Evolutionary conservation across 371 early-diverging fungal species (phyloP), one percentile per base, ranked within the genome.

Genomic region (Rhizopus sp.): DNA sequence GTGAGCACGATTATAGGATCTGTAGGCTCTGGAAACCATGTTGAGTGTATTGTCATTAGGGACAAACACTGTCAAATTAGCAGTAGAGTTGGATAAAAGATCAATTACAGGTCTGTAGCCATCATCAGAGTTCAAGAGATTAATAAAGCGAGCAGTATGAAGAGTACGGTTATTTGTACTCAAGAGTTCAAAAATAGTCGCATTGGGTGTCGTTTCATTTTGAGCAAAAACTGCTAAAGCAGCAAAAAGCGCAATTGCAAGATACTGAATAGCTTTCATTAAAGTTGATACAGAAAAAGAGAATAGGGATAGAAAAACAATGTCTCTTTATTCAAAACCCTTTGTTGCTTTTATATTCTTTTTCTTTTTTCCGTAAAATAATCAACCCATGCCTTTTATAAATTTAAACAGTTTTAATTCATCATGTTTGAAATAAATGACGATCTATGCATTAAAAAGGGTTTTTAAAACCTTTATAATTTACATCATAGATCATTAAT

Each of bases 91-190:
- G 3, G 61, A 56, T 16, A 75, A 52, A 8, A 69, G 35, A 8
- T 70, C 47, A 41, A 75, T 30, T 1, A 72, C 37, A 16, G 76
- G 70, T 10, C 49, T 35, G 35, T 63, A 72, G 7, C 66, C 70
- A 37, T 55, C 29, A 31, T 66, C 64, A 39, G 72, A 72, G n/a
- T 44, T 50, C 13, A 75, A 50, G 6, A 72, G 42, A 23, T 50
- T 29, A 6, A 65, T 44, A 53, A 75, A 75, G 37, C 63, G 60
- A 16, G 55, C 46, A 15, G 66, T 58, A 7, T 59, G 59, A 23
- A 62, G 59, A 42, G 55, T 54, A 44, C 65, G 63, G 10, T 67
- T 67, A 3, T 69, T 66, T 38, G 64, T 64, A 12, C 55, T 55
- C 45, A 73, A 56, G 5, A 73, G 64, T 2, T 62, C 53, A 34